Conservation (phyloP, 257 asterid species). For the Solanum lycopersicoides region DNA sequence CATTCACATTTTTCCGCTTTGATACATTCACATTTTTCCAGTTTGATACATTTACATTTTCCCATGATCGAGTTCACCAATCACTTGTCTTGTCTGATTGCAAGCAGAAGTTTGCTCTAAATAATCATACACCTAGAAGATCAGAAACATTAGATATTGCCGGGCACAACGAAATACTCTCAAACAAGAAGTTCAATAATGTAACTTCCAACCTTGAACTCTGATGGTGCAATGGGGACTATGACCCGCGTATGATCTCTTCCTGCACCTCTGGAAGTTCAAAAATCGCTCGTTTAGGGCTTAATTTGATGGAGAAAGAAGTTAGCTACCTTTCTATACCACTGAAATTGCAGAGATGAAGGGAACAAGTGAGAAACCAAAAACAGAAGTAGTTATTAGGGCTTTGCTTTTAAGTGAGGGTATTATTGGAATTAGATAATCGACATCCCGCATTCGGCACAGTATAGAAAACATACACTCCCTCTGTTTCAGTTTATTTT, state of each 20-base stretch:
- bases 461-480: too few relatives aligned
- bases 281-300: too few relatives aligned
- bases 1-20: constrained; percentile 25
- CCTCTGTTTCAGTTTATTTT: too few relatives aligned
- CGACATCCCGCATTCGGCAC: too few relatives aligned
- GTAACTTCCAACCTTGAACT: constrained; percentile 53
- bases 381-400: neutral
- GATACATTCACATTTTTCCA: constrained; percentile 36
- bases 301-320: too few relatives aligned
- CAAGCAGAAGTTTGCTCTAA: constrained; percentile 53
- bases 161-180: neutral
- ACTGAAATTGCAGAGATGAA: neutral
- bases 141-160: neutral
- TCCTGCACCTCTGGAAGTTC: constrained; percentile 61
- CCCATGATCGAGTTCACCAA: constrained; percentile 16
- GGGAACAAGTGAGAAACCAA: neutral
- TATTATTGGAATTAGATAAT: neutral
- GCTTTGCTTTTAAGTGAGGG: neutral
- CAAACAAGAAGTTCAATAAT: neutral
- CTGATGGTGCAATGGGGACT: constrained; percentile 48
- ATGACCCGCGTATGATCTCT: constrained; percentile 58
- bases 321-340: neutral
- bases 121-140: constrained; percentile 56
- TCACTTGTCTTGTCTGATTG: constrained; percentile 45
- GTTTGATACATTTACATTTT: constrained; percentile 39